Base-by-base conservation (phyloP, 2,329 filamentous ascomycete genomes). In the Clonostachys solani region DNA sequence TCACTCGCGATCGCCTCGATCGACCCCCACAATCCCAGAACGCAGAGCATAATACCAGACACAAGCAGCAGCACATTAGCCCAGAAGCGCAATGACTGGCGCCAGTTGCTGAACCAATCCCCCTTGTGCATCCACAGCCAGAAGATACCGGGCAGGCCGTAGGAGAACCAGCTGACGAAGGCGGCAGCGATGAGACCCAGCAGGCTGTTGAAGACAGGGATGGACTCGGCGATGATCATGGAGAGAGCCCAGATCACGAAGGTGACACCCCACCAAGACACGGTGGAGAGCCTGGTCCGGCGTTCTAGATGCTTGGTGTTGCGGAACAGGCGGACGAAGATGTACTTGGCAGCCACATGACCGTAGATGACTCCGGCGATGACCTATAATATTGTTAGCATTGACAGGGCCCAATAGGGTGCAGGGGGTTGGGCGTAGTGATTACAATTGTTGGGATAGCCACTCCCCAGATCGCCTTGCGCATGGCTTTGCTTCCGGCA, bases 281-380 rank as follows among this genome's bases (percentile, higher is more conserved):
- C 59, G 52, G 75, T 75, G 6, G 79, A 77, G 2, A 73, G 49
- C 50, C 65, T 67, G 42, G 73, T 80, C 42, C 71, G 69, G 53
- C 74, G 71, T 47, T 71, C 67, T 62, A 80, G 68, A 54, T 77
- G 75, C 47, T 63, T 64, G 33, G 54, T 48, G 38, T 44, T 40
- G 8, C 54, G 53, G 67, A 86, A 87, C 8, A 84, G 60, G 33
- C 84, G 78, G 5, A 80, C 66, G 56, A 86, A 89, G 49, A 87
- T 69, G 55, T 84, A 84, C 57, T 86, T 86, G 47, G 73, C 74
- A 3, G 81, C 82, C 3, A 88, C 79, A 49, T 84, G 80, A 12
- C 78, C 83, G 58, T 86, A 84, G 52, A 89, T 84, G 7, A 87
- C 83, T 46, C 85, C 86, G 0, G 84, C 82, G 44, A 89, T 80